phyloP scores from a whole-genome alignment of 2,329 filamentous ascomycete species.

The Botrytis elliptica region DNA sequence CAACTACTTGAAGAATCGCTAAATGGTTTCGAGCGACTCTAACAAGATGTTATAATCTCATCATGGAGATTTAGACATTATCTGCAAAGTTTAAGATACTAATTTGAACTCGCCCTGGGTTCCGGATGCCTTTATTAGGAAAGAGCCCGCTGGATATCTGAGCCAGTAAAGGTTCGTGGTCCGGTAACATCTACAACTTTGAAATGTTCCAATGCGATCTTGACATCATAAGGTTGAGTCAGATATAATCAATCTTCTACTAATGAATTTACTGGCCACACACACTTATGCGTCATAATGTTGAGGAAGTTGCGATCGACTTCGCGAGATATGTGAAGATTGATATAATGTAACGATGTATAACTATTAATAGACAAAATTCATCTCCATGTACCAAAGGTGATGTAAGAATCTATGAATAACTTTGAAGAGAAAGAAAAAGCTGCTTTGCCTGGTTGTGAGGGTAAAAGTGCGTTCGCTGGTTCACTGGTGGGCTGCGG shows the following conservation, averaged over 20 bases:
- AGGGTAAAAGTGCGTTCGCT: neutral
- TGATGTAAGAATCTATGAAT: neutral
- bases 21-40: no score
- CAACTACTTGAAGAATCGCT: no score
- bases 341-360: neutral
- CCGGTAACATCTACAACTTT: constrained; percentile 4
- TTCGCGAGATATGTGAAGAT: neutral
- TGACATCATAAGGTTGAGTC: neutral
- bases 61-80: neutral
- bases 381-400: neutral
- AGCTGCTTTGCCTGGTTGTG: neutral
- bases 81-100: neutral
- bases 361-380: neutral
- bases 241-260: neutral
- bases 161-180: neutral
- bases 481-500: neutral
- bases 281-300: neutral
- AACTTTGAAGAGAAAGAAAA: neutral
- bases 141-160: neutral
- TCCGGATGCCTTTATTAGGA: neutral
- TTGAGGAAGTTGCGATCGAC: neutral
- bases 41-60: no score
- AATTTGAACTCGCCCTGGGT: neutral
- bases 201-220: neutral
- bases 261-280: neutral